These are phyloP conservation scores for Pichia heedii DNA, from an alignment of 805 yeast species.

Conservation along the genomic window DNA sequence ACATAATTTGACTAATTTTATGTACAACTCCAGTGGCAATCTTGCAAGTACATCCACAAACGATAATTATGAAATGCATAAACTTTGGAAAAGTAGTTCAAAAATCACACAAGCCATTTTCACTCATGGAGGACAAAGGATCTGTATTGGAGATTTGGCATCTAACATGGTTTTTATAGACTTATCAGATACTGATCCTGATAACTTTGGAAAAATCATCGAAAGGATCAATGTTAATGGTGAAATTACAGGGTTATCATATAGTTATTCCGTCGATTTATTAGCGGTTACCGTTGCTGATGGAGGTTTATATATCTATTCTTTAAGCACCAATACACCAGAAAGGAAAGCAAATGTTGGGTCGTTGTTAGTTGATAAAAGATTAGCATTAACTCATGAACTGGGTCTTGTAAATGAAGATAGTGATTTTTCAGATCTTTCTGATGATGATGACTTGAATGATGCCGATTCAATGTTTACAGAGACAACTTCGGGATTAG, in stretches of 20 bases:
- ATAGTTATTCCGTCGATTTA: conserved; percentile 47
- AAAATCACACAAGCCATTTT: conserved; percentile 41
- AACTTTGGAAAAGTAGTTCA: conserved; percentile 9
- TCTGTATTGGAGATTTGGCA: conserved; percentile 61
- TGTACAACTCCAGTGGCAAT: background rate
- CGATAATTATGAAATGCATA: conserved; percentile 2
- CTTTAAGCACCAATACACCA: conserved; percentile 47
- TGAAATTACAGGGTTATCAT: conserved; percentile 47
- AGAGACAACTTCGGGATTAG: conserved; percentile 11
- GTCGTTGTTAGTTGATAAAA: conserved; percentile 32
- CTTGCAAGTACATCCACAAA: background rate
- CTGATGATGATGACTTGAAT: conserved; percentile 18
- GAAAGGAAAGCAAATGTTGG: conserved; percentile 37
- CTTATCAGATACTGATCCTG: conserved; percentile 15
- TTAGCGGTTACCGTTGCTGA: conserved; percentile 49
- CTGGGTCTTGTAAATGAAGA: conserved; percentile 15
- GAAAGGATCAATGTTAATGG: conserved; percentile 37
- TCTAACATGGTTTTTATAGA: conserved; percentile 43
- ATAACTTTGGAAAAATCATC: conserved; percentile 25
- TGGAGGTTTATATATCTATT: conserved; percentile 50
- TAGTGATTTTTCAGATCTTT: conserved; percentile 32
- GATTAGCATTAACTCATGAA: conserved; percentile 11
- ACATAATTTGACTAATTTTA: conserved; percentile 24
- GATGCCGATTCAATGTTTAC: conserved; percentile 25
- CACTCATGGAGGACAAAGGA: conserved; percentile 52